Evolutionary conservation across 2,329 filamentous ascomycete genomes (phyloP).

Genomic region (Fonsecaea multimorphosa): DNA sequence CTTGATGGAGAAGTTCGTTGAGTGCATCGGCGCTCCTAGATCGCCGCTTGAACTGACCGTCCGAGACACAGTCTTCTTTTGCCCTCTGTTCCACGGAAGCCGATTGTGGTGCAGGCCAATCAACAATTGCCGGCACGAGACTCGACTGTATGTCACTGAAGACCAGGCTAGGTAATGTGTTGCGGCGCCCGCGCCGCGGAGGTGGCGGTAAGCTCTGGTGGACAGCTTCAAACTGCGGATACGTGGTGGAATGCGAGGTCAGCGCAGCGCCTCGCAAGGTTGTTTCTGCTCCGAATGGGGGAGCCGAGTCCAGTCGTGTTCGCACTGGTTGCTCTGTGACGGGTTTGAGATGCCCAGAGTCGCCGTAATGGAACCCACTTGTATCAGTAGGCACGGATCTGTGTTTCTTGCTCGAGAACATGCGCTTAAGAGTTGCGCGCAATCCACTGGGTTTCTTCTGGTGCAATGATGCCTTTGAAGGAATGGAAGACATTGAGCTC

Average conservation of each 20-base stretch:
- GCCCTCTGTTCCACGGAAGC: constrained; percentile 10
- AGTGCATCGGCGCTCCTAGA: constrained; percentile 54
- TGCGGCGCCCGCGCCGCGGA: constrained; percentile 43
- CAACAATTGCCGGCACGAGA: constrained; percentile 9
- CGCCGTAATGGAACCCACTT: constrained; percentile 24
- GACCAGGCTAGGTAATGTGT: constrained; percentile 53
- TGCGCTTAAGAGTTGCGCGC: constrained; percentile 36
- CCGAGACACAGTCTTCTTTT: constrained; percentile 29
- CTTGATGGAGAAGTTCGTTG: constrained; percentile 42
- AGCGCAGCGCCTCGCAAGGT: constrained; percentile 32
- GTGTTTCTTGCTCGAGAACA: constrained; percentile 39
- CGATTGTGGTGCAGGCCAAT: constrained; percentile 10
- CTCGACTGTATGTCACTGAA: constrained; percentile 49
- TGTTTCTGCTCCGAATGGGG: not conserved
- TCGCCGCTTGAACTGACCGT: constrained; percentile 47
- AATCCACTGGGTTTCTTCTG: constrained; percentile 35
- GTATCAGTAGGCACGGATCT: constrained; percentile 26
- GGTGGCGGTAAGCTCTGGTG: constrained; percentile 15
- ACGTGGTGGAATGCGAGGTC: constrained; percentile 32
- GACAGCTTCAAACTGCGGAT: constrained; percentile 21
- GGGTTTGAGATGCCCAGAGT: constrained; percentile 23
- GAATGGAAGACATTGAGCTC: constrained; percentile 37
- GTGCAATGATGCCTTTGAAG: constrained; percentile 34
- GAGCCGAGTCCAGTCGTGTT: constrained; percentile 12
- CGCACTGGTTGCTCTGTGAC: constrained; percentile 26